These are phyloP conservation scores for Theileria sp. DNA, from an alignment of 169 alveolate genomes.

Conservation along the genomic window DNA sequence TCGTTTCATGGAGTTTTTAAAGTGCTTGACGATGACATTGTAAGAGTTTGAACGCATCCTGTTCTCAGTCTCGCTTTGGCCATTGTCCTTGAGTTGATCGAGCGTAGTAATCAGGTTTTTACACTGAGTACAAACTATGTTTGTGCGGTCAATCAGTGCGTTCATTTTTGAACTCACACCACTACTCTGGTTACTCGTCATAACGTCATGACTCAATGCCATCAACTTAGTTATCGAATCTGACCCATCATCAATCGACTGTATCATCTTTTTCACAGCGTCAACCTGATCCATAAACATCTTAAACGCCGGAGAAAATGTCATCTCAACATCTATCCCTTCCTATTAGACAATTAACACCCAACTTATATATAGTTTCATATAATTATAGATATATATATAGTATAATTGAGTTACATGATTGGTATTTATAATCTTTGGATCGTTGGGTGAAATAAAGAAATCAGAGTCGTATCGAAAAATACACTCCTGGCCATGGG, in stretches of 20 bases:
- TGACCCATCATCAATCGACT: constrained; percentile 49
- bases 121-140: constrained; percentile 54
- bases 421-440: not conserved
- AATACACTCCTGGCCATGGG: constrained; percentile 15
- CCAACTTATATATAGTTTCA: not conserved
- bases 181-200: constrained; percentile 43
- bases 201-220: constrained; percentile 44
- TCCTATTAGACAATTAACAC: not conserved
- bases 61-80: constrained; percentile 55
- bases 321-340: constrained; percentile 15
- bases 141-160: constrained; percentile 44
- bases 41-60: constrained; percentile 56
- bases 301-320: constrained; percentile 11
- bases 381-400: not conserved
- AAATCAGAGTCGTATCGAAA: constrained; percentile 31
- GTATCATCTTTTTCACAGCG: constrained; percentile 22
- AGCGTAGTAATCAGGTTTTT: constrained; percentile 25
- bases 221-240: constrained; percentile 33
- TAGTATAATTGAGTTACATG: not conserved
- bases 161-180: constrained; percentile 54
- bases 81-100: constrained; percentile 21
- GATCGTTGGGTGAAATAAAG: constrained; percentile 26
- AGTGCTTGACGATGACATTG: constrained; percentile 62
- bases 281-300: constrained; percentile 46
- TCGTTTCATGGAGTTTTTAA: constrained; percentile 57